Conservation (phyloP, 768 basidiomycete species). For the Panellus pusillus region DNA sequence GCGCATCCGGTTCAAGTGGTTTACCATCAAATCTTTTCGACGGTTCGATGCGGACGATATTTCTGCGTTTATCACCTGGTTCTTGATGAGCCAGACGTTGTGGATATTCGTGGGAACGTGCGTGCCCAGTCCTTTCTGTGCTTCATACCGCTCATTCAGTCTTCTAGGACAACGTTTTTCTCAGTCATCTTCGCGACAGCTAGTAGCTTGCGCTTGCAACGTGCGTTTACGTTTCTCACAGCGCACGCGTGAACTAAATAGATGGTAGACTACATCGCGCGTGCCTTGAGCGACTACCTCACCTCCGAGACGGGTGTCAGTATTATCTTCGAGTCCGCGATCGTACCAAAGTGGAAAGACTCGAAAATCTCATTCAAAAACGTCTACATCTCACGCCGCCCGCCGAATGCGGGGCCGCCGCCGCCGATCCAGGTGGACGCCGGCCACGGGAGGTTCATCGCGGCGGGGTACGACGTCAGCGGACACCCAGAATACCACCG, state of each 20-base stretch:
- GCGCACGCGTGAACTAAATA: neutral
- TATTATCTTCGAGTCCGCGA: slow-evolving; percentile 95
- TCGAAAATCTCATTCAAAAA: slow-evolving; percentile 96
- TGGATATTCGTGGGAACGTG: slow-evolving; percentile 96
- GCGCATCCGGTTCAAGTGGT: slow-evolving; percentile 95
- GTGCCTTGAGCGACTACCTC: slow-evolving; percentile 87
- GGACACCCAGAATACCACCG: slow-evolving; percentile 73
- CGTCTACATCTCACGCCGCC: slow-evolving; percentile 88
- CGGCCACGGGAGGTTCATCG: slow-evolving; percentile 38
- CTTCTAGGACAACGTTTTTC: slow-evolving; percentile 87
- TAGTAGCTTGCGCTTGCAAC: slow-evolving; percentile 85
- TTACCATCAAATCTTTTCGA: slow-evolving; percentile 91
- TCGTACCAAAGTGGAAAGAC: slow-evolving; percentile 97
- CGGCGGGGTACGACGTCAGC: slow-evolving; percentile 73
- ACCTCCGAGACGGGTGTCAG: slow-evolving; percentile 92
- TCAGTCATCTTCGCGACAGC: slow-evolving; percentile 88
- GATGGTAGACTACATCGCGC: slow-evolving; percentile 73
- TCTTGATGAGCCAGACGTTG: slow-evolving; percentile 90
- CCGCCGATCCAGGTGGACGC: slow-evolving; percentile 23
- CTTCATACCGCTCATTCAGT: neutral
- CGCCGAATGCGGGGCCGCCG: slow-evolving; percentile 29
- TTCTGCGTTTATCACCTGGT: slow-evolving; percentile 94
- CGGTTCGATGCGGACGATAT: slow-evolving; percentile 96
- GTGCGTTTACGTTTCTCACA: slow-evolving; percentile 37
- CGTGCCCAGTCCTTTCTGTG: slow-evolving; percentile 30